Percentiles rank a stretch among this genome's conserved stretches.
phyloP scores from a whole-genome alignment of 805 yeast species.

The Saccharomyces eubayanus region DNA sequence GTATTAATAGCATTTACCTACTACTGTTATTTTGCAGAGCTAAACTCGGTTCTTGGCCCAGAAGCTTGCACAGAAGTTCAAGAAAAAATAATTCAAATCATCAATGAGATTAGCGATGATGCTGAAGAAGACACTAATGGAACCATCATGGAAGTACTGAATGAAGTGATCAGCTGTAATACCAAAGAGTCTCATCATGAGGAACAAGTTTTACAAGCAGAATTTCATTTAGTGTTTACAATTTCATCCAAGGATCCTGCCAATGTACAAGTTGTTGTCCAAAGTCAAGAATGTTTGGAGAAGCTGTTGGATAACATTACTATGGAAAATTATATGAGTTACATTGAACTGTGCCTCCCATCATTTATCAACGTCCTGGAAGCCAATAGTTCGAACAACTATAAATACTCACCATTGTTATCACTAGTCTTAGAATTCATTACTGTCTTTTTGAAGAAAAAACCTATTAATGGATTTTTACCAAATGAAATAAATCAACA shows the following conservation, averaged over 20 bases:
- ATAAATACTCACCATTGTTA: constrained; percentile 46
- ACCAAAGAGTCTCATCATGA: constrained; percentile 29
- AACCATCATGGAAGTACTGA: constrained; percentile 60
- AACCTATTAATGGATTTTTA: constrained; percentile 21
- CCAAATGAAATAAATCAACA: constrained; percentile 21
- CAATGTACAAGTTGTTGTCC: constrained; percentile 59
- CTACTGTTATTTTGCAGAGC: constrained; percentile 36
- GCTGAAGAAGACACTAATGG: constrained; percentile 78
- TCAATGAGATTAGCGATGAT: constrained; percentile 42
- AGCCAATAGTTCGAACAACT: constrained; percentile 11
- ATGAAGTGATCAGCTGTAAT: constrained; percentile 40
- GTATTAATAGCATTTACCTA: constrained; percentile 45
- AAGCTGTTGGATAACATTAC: constrained; percentile 45
- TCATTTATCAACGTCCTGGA: constrained; percentile 36
- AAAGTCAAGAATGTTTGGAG: constrained; percentile 61
- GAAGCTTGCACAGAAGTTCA: constrained; percentile 16
- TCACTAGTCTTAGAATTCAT: constrained; percentile 34
- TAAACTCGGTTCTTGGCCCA: constrained; percentile 22
- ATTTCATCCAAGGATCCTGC: constrained; percentile 68
- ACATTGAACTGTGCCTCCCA: constrained; percentile 49
- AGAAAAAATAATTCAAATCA: constrained; percentile 29
- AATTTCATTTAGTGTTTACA: constrained; percentile 49
- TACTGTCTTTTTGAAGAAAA: constrained; percentile 24
- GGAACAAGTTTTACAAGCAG: constrained; percentile 22
- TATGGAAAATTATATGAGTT: constrained; percentile 36